A percentile compares a stretch with the other conserved stretches of the same genome.
Evolutionary conservation across 257 asterid genomes (phyloP).

Genomic region (Osmanthus fragrans): DNA sequence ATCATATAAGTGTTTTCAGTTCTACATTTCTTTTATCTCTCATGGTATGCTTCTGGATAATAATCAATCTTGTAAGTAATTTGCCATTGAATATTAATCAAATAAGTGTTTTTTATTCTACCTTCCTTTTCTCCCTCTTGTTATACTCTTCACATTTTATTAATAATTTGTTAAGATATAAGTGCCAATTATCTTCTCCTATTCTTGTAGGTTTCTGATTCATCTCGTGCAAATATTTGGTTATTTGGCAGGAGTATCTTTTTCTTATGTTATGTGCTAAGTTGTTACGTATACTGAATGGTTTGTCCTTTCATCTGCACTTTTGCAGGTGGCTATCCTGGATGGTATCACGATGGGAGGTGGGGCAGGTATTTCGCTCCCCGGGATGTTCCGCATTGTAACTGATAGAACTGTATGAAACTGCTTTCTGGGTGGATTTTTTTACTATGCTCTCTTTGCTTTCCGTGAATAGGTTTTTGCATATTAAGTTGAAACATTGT

Average conservation of each 20-base stretch:
- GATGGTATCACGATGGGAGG: constrained; percentile 92
- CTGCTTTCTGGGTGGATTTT: constrained; percentile 32
- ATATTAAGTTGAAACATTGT: background rate
- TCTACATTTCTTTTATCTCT: background rate
- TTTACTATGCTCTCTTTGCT: constrained; percentile 21
- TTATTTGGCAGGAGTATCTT: constrained; percentile 16
- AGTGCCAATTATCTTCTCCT: background rate
- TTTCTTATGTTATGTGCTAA: constrained; percentile 12
- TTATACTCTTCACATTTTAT: background rate
- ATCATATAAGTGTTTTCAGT: no score
- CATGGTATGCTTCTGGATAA: background rate
- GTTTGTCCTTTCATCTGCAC: constrained; percentile 4
- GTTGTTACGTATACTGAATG: constrained; percentile 8
- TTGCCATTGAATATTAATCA: background rate
- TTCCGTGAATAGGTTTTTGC: constrained; percentile 7
- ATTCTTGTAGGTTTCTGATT: background rate
- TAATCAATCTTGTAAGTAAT: no score
- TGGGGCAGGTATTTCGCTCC: constrained; percentile 94
- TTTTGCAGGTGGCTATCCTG: constrained; percentile 87
- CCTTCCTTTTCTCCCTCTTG: background rate
- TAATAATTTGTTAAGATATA: background rate
- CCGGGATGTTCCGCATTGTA: constrained; percentile 96
- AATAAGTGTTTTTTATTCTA: background rate
- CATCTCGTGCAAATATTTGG: background rate
- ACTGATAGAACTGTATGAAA: constrained; percentile 94